A percentile compares a stretch with the other conserved stretches of the same genome.
Conservation (phyloP, 106 monocot genomes). For the Ottelia alismoides region DNA sequence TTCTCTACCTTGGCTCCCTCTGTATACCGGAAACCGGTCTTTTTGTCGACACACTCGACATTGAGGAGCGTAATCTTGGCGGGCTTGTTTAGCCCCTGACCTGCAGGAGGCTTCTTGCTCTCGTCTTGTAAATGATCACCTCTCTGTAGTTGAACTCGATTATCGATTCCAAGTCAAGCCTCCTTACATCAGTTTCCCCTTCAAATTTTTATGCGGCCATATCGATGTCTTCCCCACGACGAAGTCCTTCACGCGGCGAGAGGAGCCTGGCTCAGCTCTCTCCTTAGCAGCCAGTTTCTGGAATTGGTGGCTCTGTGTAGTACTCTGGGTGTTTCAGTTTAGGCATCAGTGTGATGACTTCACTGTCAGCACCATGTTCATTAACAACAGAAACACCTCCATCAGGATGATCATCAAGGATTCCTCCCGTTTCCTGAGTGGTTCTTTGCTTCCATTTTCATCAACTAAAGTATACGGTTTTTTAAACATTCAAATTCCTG, state of each 20-base stretch:
- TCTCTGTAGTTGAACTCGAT: slow-evolving; percentile 81
- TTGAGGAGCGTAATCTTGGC: slow-evolving; percentile 83
- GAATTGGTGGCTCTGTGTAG: slow-evolving; percentile 56
- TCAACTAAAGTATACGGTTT: too few relatives aligned
- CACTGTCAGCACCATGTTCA: slow-evolving; percentile 45
- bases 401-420: too few relatives aligned
- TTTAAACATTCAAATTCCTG: too few relatives aligned
- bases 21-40: slow-evolving; percentile 51
- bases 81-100: slow-evolving; percentile 86
- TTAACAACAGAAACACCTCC: slow-evolving; percentile 35
- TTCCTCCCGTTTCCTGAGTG: too few relatives aligned
- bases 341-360: slow-evolving; percentile 65
- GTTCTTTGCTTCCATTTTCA: too few relatives aligned
- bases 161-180: slow-evolving; percentile 74
- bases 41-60: slow-evolving; percentile 78
- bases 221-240: slow-evolving; percentile 65
- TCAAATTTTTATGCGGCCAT: slow-evolving; percentile 81
- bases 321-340: slow-evolving; percentile 60
- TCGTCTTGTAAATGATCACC: slow-evolving; percentile 86
- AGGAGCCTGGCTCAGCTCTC: slow-evolving; percentile 61
- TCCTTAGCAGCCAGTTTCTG: slow-evolving; percentile 87
- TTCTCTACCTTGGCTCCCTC: slow-evolving; percentile 62
- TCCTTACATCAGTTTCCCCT: slow-evolving; percentile 69
- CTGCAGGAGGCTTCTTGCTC: slow-evolving; percentile 67
- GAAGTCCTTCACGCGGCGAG: slow-evolving; percentile 61